A percentile compares a stretch with the other conserved stretches of the same genome.
Conservation (phyloP, 495 filamentous ascomycete genomes). For the Tuber microsphaerosporum region DNA sequence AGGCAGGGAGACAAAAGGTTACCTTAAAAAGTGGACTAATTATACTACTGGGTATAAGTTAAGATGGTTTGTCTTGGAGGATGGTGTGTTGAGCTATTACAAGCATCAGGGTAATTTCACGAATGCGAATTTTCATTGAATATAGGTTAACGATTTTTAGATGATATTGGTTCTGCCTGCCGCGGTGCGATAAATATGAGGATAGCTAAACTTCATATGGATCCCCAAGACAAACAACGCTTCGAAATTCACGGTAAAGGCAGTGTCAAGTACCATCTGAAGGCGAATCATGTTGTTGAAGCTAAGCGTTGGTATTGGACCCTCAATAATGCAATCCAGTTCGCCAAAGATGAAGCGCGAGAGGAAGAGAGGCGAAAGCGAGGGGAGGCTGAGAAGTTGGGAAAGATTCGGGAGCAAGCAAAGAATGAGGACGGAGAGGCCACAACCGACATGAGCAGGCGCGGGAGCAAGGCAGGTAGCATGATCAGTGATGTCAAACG, state of each 20-base stretch:
- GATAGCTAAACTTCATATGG: conserved; percentile 90
- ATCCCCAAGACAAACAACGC: conserved; percentile 88
- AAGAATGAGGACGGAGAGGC: conserved; percentile 29
- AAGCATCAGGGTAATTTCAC: conserved; percentile 71
- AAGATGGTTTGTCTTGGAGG: conserved; percentile 95
- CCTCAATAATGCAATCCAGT: conserved; percentile 96
- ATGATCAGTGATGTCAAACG: conserved; percentile 13
- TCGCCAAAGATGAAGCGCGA: conserved; percentile 91
- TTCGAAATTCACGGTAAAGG: conserved; percentile 97
- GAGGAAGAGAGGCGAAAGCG: conserved; percentile 71
- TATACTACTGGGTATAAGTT: conserved; percentile 94
- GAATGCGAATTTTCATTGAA: background rate
- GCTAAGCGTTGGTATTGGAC: conserved; percentile 97
- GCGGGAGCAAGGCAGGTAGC: conserved; percentile 14
- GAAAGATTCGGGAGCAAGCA: conserved; percentile 50
- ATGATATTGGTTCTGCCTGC: conserved; percentile 86
- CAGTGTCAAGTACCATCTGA: conserved; percentile 96
- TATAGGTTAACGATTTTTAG: conserved; percentile 43
- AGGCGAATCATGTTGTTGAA: conserved; percentile 91
- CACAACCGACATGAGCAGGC: conserved; percentile 10
- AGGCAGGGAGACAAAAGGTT: conserved; percentile 92
- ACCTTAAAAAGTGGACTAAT: conserved; percentile 98
- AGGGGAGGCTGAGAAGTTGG: conserved; percentile 66
- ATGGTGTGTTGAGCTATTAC: conserved; percentile 96
- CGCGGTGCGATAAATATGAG: conserved; percentile 98